Evolutionary conservation across 2,329 filamentous ascomycete genomes (phyloP).

Genomic region (Lecanicillium sp.): DNA sequence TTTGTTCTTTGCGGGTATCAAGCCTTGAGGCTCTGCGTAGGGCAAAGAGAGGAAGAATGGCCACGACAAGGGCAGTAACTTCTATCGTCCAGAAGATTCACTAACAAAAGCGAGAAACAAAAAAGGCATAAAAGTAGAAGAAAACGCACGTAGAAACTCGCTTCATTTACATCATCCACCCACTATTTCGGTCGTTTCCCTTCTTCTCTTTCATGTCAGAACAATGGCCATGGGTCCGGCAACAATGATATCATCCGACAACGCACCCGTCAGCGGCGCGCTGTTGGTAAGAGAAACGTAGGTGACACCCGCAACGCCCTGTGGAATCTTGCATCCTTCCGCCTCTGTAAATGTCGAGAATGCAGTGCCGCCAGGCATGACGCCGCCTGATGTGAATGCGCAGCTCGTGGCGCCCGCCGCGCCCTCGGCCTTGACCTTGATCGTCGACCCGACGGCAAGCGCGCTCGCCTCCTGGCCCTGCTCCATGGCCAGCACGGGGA

Average conservation of each 20-base stretch:
- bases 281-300: constrained; percentile 59
- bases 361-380: constrained; percentile 46
- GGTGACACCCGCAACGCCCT: constrained; percentile 53
- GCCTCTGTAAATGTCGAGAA: constrained; percentile 49
- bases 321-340: constrained; percentile 52
- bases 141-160: background rate
- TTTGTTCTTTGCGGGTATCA: no score
- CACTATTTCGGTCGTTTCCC: background rate
- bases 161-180: background rate
- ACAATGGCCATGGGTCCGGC: constrained; percentile 56
- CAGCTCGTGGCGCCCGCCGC: constrained; percentile 49
- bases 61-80: no score
- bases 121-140: no score
- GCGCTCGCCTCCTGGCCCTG: constrained; percentile 13
- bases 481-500: constrained; percentile 37
- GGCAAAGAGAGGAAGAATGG: no score
- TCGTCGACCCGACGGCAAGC: constrained; percentile 30
- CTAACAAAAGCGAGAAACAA: no score
- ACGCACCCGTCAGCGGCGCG: constrained; percentile 38
- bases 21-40: no score
- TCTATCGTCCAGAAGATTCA: no score
- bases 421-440: constrained; percentile 43
- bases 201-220: constrained; percentile 31
- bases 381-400: constrained; percentile 57
- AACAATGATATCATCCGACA: constrained; percentile 57